A percentile compares a stretch with the other conserved stretches of the same genome.
Conservation (phyloP, 345 rosid species). For the Eucalyptus pauciflora region DNA sequence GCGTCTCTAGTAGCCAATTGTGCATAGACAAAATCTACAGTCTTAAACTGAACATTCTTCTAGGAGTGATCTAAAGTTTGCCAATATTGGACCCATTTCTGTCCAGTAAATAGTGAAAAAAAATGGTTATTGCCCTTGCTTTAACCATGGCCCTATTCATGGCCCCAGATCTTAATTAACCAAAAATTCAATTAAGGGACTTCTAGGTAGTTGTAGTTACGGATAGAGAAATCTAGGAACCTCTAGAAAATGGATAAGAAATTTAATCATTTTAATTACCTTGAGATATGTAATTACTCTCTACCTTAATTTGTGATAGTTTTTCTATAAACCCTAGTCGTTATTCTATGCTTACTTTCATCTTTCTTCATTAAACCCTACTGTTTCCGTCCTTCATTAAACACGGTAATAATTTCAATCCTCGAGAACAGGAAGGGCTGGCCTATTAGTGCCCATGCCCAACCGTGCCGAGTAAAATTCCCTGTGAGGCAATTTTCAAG, state of each 20-base stretch:
- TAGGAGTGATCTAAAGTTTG: not conserved
- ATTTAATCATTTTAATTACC: too few species aligned
- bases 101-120: not conserved
- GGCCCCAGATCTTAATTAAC: not conserved
- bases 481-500: too few species aligned
- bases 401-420: not conserved
- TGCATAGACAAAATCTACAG: too few species aligned
- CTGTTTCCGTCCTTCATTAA: not conserved
- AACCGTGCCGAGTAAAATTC: too few species aligned
- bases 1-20: too few species aligned
- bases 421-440: too few species aligned
- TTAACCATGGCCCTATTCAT: not conserved
- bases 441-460: too few species aligned
- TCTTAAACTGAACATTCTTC: not conserved
- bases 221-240: not conserved
- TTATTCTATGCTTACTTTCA: not conserved
- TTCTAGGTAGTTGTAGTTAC: not conserved
- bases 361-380: not conserved
- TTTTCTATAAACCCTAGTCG: not conserved
- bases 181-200: not conserved
- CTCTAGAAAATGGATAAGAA: not conserved
- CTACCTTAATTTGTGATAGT: not conserved
- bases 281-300: not conserved
- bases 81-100: not conserved
- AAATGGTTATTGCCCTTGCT: not conserved